Evolutionary conservation across 2,329 filamentous ascomycete species (phyloP), one percentile per base, ranked within the genome.

Genomic region (Phoma sp.): DNA sequence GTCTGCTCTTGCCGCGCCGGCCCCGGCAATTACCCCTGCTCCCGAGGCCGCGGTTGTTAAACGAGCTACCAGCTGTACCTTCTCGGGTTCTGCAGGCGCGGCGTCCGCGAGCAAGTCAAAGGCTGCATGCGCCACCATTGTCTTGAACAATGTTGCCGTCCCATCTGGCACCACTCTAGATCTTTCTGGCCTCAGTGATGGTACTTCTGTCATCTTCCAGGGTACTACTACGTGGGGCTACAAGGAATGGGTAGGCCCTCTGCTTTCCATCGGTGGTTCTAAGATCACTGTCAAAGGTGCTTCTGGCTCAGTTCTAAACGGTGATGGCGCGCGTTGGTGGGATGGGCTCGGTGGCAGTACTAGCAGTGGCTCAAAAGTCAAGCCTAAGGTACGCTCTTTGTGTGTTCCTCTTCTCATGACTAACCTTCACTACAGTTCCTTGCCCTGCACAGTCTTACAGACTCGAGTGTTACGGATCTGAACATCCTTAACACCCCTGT

Each of bases 141-240:
- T 79, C 11, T 73, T 87, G n/a, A 78, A 76, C 49, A 76, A 77
- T 58, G 77, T 87, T 29, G 73, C 73, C 18, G 84, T 87, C 9
- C 85, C 85, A 4, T 78, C 83, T 5, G 84, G 84, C 17, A 73
- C 75, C 7, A 86, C 84, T 1, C 78, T 88, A 1, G 83, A 87
- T 64, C 69, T 87, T 53, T 83, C 83, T 10, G 72, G 75, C 10
- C 76, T 87, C 26, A 77, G 76, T 0, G 67, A 74, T 17, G 81
- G 78, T 56, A 84, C 83, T 14, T 78, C 72, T 51, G 79, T 88
- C 56, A 83, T 83, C 63, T 89, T 90, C 71, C 71, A 83, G 50
- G 87, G 87, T 28, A 83, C 78, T 15, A 90, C 87, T 9, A 85
- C 83, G 42, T 90, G 86, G 66, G 87, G 80, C 15, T 89, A 88